Evolutionary conservation across 2,329 filamentous ascomycete genomes (phyloP).

Genomic region (Thelonectria rubi): DNA sequence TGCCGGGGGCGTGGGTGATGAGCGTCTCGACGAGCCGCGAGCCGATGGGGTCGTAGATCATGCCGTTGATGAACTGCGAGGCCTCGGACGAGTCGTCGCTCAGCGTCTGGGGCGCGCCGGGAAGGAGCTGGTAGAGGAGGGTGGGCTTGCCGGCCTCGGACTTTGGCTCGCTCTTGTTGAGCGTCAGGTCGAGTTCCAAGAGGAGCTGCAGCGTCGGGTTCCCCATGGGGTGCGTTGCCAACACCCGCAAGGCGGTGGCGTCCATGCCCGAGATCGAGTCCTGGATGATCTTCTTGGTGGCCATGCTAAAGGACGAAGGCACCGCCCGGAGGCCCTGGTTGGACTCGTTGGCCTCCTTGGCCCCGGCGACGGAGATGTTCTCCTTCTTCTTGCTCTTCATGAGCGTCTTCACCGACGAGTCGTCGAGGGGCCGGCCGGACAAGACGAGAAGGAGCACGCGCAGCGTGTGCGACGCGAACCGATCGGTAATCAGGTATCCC

Average conservation of each 20-base stretch:
- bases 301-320: conserved; percentile 79
- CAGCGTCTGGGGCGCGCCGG: conserved; percentile 76
- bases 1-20: conserved; percentile 81
- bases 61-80: conserved; percentile 79
- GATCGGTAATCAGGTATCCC: conserved; percentile 83
- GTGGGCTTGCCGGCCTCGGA: conserved; percentile 52
- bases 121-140: conserved; percentile 80
- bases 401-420: conserved; percentile 73
- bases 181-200: conserved; percentile 82
- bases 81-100: conserved; percentile 77
- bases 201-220: conserved; percentile 94
- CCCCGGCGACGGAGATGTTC: conserved; percentile 71
- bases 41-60: conserved; percentile 90
- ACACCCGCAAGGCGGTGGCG: conserved; percentile 79
- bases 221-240: conserved; percentile 89
- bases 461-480: conserved; percentile 89
- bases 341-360: conserved; percentile 59
- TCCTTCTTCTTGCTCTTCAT: conserved; percentile 95
- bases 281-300: conserved; percentile 82
- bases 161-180: conserved; percentile 66
- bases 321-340: conserved; percentile 64
- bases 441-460: conserved; percentile 87
- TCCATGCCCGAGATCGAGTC: conserved; percentile 81
- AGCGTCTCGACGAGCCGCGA: conserved; percentile 91
- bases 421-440: conserved; percentile 81